A percentile compares a stretch with the other conserved stretches of the same genome.
Conservation (phyloP, 1,139 yeast genomes). For the Zygoascus hellenicus region DNA sequence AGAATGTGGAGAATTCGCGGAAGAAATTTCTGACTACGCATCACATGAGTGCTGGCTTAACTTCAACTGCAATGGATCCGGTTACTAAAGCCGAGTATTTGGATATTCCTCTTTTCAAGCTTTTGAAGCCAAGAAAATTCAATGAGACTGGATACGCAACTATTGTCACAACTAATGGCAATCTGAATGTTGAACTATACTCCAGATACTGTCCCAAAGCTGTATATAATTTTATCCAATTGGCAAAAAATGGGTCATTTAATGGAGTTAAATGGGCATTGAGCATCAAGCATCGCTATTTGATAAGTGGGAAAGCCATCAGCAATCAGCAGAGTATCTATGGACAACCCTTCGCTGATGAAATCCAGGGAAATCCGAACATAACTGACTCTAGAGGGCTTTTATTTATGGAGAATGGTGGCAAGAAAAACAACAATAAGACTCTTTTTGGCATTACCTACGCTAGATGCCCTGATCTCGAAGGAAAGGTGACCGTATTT, state of each 20-base stretch:
- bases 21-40: slow-evolving; percentile 27
- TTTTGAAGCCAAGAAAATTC: slow-evolving; percentile 30
- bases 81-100: slow-evolving; percentile 24
- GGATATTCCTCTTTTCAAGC: slow-evolving; percentile 24
- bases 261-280: slow-evolving; percentile 43
- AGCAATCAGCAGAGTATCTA: slow-evolving; percentile 11
- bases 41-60: slow-evolving; percentile 32
- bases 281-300: slow-evolving; percentile 45
- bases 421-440: slow-evolving; percentile 52
- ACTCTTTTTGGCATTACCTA: slow-evolving; percentile 81
- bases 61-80: slow-evolving; percentile 32
- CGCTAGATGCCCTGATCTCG: slow-evolving; percentile 63
- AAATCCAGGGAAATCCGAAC: slow-evolving; percentile 55
- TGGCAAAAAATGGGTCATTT: slow-evolving; percentile 39
- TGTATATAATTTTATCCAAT: slow-evolving; percentile 40
- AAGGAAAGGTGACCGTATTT: slow-evolving; percentile 70
- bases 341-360: slow-evolving; percentile 41
- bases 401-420: slow-evolving; percentile 74
- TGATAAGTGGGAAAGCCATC: slow-evolving; percentile 51
- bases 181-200: slow-evolving; percentile 37
- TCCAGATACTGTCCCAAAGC: slow-evolving; percentile 40
- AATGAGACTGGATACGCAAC: slow-evolving; percentile 31
- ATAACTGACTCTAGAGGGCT: slow-evolving; percentile 77
- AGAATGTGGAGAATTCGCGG: not conserved
- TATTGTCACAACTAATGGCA: slow-evolving; percentile 38